Evolutionary conservation across 148 eudicot species (phyloP).

Genomic region (Dianthus caryophyllus): DNA sequence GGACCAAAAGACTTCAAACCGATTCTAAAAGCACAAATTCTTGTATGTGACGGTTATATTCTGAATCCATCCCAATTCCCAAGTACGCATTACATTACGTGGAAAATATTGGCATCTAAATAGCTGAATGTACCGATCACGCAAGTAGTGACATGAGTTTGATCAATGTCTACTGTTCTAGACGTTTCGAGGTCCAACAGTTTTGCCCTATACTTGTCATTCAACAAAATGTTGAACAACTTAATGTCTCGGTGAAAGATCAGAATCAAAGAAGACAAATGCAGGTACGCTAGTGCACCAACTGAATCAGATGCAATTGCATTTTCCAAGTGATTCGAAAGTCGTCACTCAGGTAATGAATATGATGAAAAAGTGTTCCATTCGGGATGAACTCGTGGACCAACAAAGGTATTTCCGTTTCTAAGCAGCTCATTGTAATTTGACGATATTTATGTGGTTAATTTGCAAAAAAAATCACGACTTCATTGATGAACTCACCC

Average conservation of each 20-base stretch:
- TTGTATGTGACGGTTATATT: too few species aligned
- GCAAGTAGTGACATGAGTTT: conserved; percentile 36
- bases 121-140: conserved; percentile 43
- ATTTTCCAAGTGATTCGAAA: conserved; percentile 34
- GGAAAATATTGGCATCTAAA: conserved; percentile 37
- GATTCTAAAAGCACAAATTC: too few species aligned
- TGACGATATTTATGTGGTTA: conserved; percentile 39
- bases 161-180: conserved; percentile 26
- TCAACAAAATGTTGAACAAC: conserved; percentile 35
- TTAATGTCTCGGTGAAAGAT: conserved; percentile 40
- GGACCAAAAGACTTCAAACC: conserved; percentile 9
- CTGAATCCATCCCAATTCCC: too few species aligned
- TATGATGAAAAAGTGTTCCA: conserved; percentile 28
- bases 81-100: too few species aligned
- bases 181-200: conserved; percentile 38
- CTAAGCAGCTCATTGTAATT: conserved; percentile 27
- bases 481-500: conserved; percentile 34
- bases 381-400: conserved; percentile 34
- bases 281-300: conserved; percentile 31
- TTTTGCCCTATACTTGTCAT: conserved; percentile 29
- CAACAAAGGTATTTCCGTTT: conserved; percentile 31
- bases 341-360: conserved; percentile 29
- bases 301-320: conserved; percentile 35
- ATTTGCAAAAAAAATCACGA: conserved; percentile 33
- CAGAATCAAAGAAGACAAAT: conserved; percentile 22